These are phyloP conservation scores for Incumbomyces lentus DNA, from an alignment of 2,329 filamentous ascomycete species.

Conservation along the genomic window DNA sequence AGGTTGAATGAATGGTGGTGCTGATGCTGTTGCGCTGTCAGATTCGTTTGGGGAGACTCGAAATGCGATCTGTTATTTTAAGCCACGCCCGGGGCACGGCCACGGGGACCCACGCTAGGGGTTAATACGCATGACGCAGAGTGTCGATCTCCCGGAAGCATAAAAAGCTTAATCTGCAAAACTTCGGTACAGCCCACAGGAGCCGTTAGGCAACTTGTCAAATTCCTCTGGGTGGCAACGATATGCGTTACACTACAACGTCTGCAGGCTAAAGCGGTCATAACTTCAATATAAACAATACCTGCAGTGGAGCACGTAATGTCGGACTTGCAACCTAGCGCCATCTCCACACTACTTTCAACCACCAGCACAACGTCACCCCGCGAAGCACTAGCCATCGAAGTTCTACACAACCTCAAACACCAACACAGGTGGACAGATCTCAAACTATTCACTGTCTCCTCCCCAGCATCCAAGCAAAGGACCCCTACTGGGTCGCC, in stretches of 20 bases:
- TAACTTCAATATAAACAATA: too few species aligned
- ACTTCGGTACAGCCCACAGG: too few species aligned
- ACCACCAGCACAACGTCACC: slow-evolving; percentile 22
- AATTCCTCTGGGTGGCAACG: too few species aligned
- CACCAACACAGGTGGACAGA: slow-evolving; percentile 53
- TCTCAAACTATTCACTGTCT: slow-evolving; percentile 39
- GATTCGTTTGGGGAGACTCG: not conserved
- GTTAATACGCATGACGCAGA: not conserved
- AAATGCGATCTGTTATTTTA: slow-evolving; percentile 2
- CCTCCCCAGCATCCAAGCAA: slow-evolving; percentile 25
- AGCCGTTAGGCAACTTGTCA: too few species aligned
- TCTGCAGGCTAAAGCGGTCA: too few species aligned
- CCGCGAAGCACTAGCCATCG: slow-evolving; percentile 40
- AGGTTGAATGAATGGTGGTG: not conserved
- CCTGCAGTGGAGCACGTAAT: not conserved
- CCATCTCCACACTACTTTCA: slow-evolving; percentile 32
- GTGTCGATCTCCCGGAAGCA: not conserved
- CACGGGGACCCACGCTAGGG: too few species aligned
- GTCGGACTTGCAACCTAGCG: slow-evolving; percentile 23
- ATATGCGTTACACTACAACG: too few species aligned
- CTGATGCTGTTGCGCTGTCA: too few species aligned
- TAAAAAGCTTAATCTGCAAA: not conserved
- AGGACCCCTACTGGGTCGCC: slow-evolving; percentile 15
- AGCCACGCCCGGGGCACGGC: too few species aligned
- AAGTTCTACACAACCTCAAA: slow-evolving; percentile 54